phyloP scores from a whole-genome alignment of 2,329 filamentous ascomycete species.

The Chalaropsis thielavioides region DNA sequence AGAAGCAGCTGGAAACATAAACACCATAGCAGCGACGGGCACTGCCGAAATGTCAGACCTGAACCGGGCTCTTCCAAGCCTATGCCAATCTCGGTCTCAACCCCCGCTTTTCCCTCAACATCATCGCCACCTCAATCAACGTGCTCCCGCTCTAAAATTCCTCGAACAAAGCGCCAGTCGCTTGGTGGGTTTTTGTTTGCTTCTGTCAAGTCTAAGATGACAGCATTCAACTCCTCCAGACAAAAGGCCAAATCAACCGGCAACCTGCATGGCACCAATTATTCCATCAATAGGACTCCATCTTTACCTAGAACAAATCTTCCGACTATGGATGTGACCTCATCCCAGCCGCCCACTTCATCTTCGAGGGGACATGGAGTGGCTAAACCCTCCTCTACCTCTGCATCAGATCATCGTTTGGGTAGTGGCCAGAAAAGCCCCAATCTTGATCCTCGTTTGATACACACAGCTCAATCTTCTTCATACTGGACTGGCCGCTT shows the following conservation, averaged over 20 bases:
- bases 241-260: not conserved
- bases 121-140: not conserved
- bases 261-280: not conserved
- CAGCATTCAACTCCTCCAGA: slow-evolving; percentile 4
- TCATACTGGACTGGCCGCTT: slow-evolving; percentile 51
- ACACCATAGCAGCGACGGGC: not conserved
- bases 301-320: not conserved
- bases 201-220: slow-evolving; percentile 15
- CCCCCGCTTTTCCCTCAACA: not conserved
- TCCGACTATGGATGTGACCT: not conserved
- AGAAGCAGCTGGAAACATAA: not conserved
- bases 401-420: not conserved
- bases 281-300: not conserved
- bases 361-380: not conserved
- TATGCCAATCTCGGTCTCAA: not conserved
- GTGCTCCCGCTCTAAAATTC: not conserved
- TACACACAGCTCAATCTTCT: slow-evolving; percentile 32
- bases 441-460: slow-evolving; percentile 21
- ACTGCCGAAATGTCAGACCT: not conserved
- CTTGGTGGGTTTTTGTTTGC: slow-evolving; percentile 13
- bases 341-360: not conserved
- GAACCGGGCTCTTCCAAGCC: not conserved
- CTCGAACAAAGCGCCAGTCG: slow-evolving; percentile 7
- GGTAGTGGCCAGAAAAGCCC: not conserved
- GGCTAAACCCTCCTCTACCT: not conserved